Evolutionary conservation across 345 rosid genomes (phyloP).

Genomic region (Euclidium syriacum): DNA sequence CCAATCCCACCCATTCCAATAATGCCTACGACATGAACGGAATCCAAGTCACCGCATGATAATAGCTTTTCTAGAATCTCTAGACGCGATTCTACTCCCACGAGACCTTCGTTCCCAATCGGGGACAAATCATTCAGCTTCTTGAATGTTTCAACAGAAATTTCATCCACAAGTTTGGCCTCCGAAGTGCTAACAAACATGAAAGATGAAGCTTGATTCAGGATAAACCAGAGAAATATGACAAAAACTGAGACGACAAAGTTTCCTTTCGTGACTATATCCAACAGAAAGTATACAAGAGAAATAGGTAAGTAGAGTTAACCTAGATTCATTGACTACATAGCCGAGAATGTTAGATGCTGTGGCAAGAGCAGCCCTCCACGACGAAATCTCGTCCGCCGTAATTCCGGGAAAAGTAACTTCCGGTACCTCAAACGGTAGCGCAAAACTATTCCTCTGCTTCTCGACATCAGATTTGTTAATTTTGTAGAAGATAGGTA

Average conservation of each 20-base stretch:
- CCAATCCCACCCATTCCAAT: slow-evolving; percentile 54
- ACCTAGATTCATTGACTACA: slow-evolving; percentile 19
- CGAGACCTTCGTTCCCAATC: not conserved
- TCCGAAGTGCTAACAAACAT: slow-evolving; percentile 25
- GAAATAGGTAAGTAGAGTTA: not conserved
- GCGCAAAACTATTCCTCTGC: slow-evolving; percentile 15
- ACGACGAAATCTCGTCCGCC: not conserved
- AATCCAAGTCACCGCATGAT: slow-evolving; percentile 4
- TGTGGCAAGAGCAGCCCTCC: slow-evolving; percentile 23
- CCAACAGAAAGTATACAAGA: not conserved
- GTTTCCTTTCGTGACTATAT: too few relatives aligned
- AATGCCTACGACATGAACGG: slow-evolving; percentile 34
- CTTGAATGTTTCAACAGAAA: slow-evolving; percentile 23
- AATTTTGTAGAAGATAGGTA: slow-evolving; percentile 29
- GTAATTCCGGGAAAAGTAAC: not conserved
- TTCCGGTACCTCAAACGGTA: slow-evolving; percentile 1
- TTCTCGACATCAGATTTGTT: slow-evolving; percentile 16
- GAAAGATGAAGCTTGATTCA: not conserved
- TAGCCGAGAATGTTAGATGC: slow-evolving; percentile 13
- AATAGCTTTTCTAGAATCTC: slow-evolving; percentile 5
- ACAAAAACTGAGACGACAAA: too few relatives aligned
- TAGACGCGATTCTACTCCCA: slow-evolving; percentile 33
- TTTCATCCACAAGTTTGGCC: slow-evolving; percentile 28
- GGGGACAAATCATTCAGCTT: slow-evolving; percentile 26
- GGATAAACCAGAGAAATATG: not conserved